Percentiles rank a stretch among this genome's conserved stretches.
These are phyloP conservation scores for Pestalotiopsis fici DNA, from an alignment of 2,329 filamentous ascomycete species.

Conservation along the genomic window DNA sequence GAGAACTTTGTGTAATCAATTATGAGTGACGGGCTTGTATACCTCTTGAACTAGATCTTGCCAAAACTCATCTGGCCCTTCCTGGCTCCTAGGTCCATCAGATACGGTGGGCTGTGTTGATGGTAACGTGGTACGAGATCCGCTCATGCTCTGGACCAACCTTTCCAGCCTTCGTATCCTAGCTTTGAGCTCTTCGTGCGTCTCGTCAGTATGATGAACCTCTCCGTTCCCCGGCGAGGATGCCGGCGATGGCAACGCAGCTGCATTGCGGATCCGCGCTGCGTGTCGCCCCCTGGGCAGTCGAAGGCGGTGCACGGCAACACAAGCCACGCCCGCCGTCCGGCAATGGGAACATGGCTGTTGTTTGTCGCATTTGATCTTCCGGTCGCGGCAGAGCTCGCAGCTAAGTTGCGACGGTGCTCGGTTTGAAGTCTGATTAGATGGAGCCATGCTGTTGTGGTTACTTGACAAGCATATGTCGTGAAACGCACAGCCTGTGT, in stretches of 20 bases:
- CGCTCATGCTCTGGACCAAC: background rate
- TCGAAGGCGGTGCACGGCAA: background rate
- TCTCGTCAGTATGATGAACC: background rate
- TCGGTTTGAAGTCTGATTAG: background rate
- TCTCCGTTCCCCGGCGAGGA: background rate
- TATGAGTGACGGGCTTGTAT: no score
- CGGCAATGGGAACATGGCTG: constrained; percentile 1
- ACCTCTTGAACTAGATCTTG: constrained; percentile 2
- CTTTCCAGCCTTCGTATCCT: background rate
- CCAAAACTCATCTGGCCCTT: constrained; percentile 4
- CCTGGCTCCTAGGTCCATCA: background rate
- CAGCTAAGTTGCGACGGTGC: background rate
- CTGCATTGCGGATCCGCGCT: background rate
- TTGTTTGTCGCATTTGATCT: constrained; percentile 6
- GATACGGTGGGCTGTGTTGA: background rate
- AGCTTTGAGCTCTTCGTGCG: background rate
- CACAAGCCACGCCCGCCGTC: background rate
- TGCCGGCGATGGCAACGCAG: background rate
- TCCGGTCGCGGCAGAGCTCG: constrained; percentile 3
- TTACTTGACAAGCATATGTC: background rate
- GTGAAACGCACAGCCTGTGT: background rate
- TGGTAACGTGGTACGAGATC: background rate
- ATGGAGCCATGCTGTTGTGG: background rate
- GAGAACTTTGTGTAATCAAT: no score
- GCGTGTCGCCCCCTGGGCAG: background rate